A percentile compares a stretch with the other conserved stretches of the same genome.
These are phyloP conservation scores for Amylocarpus encephaloides DNA, from an alignment of 2,329 filamentous ascomycete species.

Conservation along the genomic window DNA sequence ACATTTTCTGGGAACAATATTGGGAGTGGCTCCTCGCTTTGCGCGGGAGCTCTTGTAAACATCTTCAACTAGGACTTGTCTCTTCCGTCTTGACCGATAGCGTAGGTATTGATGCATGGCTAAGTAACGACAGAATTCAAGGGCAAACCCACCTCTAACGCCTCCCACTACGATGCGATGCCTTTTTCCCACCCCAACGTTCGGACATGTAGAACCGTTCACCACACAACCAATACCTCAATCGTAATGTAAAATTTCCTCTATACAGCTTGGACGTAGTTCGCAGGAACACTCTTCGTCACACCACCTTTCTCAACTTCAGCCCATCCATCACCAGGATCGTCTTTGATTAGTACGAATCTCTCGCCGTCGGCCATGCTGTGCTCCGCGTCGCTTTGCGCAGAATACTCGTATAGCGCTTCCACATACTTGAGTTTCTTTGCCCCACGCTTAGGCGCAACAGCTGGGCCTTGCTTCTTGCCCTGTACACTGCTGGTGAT, in stretches of 20 bases:
- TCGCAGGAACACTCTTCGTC: slow-evolving; percentile 85
- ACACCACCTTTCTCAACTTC: slow-evolving; percentile 90
- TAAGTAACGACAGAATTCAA: background rate
- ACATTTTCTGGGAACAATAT: too few relatives aligned
- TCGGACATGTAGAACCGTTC: background rate
- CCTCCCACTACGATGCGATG: background rate
- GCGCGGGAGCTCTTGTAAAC: too few relatives aligned
- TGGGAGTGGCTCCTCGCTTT: too few relatives aligned
- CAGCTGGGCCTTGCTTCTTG: slow-evolving; percentile 45
- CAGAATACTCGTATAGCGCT: slow-evolving; percentile 85
- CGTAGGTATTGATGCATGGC: background rate
- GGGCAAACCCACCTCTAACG: background rate
- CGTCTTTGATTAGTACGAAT: slow-evolving; percentile 82
- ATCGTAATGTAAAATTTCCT: background rate
- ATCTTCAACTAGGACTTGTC: too few relatives aligned
- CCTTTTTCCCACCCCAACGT: background rate
- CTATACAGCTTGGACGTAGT: slow-evolving; percentile 65
- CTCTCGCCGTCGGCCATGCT: slow-evolving; percentile 86
- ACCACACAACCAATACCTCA: background rate
- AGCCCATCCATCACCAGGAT: slow-evolving; percentile 90
- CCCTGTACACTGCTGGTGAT: slow-evolving; percentile 44
- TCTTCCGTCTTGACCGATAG: too few relatives aligned
- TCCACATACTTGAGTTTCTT: slow-evolving; percentile 94
- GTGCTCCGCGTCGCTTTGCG: slow-evolving; percentile 79
- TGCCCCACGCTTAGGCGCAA: slow-evolving; percentile 82